Evolutionary conservation across 306 rosid species (phyloP).

Genomic region (Cicer cuneatum): DNA sequence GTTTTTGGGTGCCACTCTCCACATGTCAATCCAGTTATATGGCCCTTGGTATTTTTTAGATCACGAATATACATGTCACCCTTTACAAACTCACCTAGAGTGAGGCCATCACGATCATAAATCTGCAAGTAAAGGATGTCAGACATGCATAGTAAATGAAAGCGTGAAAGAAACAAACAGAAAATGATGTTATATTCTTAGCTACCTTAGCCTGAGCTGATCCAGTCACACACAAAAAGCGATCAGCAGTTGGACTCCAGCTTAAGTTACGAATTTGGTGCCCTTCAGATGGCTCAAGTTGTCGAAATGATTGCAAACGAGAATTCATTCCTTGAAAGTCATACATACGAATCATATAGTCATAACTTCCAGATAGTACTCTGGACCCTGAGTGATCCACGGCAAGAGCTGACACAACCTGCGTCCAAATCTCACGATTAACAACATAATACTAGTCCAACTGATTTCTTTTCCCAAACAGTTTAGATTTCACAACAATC

Average conservation of each 20-base stretch:
- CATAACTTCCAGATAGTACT: conserved; percentile 93
- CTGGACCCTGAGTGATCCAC: conserved; percentile 94
- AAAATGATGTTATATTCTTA: not conserved
- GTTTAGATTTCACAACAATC: not conserved
- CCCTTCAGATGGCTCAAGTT: conserved; percentile 93
- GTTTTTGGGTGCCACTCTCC: conserved; percentile 94
- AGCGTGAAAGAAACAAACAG: conserved; percentile 7
- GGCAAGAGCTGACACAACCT: conserved; percentile 93
- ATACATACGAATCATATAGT: conserved; percentile 83
- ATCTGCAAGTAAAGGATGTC: conserved; percentile 58
- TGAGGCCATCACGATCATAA: conserved; percentile 97
- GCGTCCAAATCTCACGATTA: conserved; percentile 25
- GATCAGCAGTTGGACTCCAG: conserved; percentile 94
- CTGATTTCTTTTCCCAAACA: not conserved
- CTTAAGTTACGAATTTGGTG: conserved; percentile 93
- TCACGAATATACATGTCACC: conserved; percentile 99
- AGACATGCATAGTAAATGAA: not conserved
- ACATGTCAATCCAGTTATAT: conserved; percentile 91
- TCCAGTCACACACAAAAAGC: conserved; percentile 91
- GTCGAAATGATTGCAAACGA: conserved; percentile 85
- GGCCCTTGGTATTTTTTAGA: conserved; percentile 94
- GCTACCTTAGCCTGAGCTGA: conserved; percentile 93
- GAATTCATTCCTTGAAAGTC: conserved; percentile 98
- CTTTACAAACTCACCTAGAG: conserved; percentile 87
- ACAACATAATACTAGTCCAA: not conserved